Evolutionary conservation across 306 rosid genomes (phyloP), one percentile per base, ranked within the genome.

Genomic region (Vigna mungo): DNA sequence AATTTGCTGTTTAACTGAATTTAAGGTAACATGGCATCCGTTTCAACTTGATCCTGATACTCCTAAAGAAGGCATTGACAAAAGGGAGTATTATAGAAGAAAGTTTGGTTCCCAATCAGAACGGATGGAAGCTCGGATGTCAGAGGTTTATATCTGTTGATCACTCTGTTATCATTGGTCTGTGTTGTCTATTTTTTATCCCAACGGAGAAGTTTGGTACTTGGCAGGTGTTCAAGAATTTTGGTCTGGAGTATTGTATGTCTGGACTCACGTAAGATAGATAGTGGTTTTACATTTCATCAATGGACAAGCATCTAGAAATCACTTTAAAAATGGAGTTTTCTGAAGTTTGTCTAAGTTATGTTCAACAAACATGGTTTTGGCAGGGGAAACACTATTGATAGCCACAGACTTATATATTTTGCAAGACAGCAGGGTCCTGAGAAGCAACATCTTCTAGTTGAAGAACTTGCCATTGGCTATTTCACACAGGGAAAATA

Each of bases 381-480:
- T 47, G n/a, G 79, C 97, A 92, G 98, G 87, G 98, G 98, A 79
- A 92, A 86, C 84, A 89, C 97, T 77, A 55, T 94, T 52, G 97
- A 94, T 71, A 92, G 98, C 81, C 98, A 92, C 84, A 85, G 97
- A 87, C 95, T 94, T 80, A 80, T 94, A 68, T 87, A 89, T 76
- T 89, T 85, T 75, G 88, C 97, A 14, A 85, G 90, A 79, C 86
- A 87, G 73, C 95, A 92, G 60, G 94, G 89, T 63, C 85, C 60
- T 53, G 88, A 81, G 62, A 90, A 90, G 88, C 98, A 94, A 81
- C 96, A 92, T 68, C 78, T 71, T 39, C 91, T 94, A 70, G 96
- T 90, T 73, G 97, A 85, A 89, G 95, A 90, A 85, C 86, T 94
- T 21, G 63, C 34, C 76, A 81, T 80, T 18, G 98, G 98, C 67